Percentiles rank a stretch among this genome's conserved stretches.
Conservation (phyloP, 257 asterid genomes). For the Scutellaria minor region DNA sequence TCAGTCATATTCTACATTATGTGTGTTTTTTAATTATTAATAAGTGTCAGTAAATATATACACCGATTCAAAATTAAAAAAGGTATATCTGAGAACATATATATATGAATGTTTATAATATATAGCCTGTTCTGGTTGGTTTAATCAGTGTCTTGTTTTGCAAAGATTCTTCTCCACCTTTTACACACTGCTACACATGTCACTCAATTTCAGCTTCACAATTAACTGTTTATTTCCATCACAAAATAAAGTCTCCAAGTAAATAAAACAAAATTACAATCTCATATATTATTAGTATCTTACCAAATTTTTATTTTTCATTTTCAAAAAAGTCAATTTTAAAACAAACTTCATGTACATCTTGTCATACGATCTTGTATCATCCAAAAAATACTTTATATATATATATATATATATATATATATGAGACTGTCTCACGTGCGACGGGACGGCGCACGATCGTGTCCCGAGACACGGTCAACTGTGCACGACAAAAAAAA, state of each 20-base stretch:
- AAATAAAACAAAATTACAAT: background rate
- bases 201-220: background rate
- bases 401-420: too few species aligned
- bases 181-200: background rate
- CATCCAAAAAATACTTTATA: too few species aligned
- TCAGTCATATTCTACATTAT: too few species aligned
- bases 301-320: background rate
- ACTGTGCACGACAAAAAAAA: too few species aligned
- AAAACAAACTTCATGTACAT: background rate
- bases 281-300: too few species aligned
- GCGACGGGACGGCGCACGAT: too few species aligned
- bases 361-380: too few species aligned
- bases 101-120: background rate
- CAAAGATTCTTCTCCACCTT: background rate
- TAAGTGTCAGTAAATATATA: background rate
- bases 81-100: background rate
- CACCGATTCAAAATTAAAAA: background rate
- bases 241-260: background rate
- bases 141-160: background rate
- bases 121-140: constrained; percentile 3
- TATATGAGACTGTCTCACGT: too few species aligned
- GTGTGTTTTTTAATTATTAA: too few species aligned
- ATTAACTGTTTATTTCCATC: background rate
- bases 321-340: too few species aligned
- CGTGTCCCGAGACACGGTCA: too few species aligned